Evolutionary conservation across 345 rosid genomes (phyloP).

Genomic region (Sapria himalayana): DNA sequence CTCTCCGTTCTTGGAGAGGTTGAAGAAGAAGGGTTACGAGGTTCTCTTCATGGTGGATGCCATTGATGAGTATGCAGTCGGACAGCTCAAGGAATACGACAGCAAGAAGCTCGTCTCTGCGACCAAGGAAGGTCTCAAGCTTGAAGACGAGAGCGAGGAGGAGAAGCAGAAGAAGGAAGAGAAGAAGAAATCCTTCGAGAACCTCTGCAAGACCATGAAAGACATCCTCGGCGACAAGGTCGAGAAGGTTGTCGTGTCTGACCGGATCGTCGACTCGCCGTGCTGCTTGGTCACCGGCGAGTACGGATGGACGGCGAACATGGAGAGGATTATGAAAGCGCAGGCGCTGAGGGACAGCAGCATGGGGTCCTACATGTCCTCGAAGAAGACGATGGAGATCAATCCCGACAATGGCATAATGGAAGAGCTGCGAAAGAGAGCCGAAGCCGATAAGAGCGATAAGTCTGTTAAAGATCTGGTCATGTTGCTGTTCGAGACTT

Average conservation of each 20-base stretch:
- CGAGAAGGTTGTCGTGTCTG: constrained; percentile 65
- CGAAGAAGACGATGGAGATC: constrained; percentile 82
- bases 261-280: constrained; percentile 68
- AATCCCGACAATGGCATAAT: constrained; percentile 76
- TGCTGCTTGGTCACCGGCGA: constrained; percentile 82
- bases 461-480: constrained; percentile 75
- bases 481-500: constrained; percentile 55
- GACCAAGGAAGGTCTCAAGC: constrained; percentile 58
- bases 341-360: constrained; percentile 75
- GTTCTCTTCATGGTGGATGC: constrained; percentile 86
- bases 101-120: constrained; percentile 79
- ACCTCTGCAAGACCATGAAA: constrained; percentile 62
- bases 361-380: constrained; percentile 83
- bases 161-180: constrained; percentile 65
- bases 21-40: constrained; percentile 71
- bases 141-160: constrained; percentile 67
- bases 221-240: constrained; percentile 67
- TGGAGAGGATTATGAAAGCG: constrained; percentile 91
- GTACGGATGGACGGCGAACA: constrained; percentile 79
- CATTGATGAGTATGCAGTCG: constrained; percentile 72
- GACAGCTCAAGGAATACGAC: constrained; percentile 60
- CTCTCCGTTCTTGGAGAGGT: constrained; percentile 68
- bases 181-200: constrained; percentile 45
- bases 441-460: constrained; percentile 62
- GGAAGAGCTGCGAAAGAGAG: constrained; percentile 78